These are phyloP conservation scores for Phytophthora cajani DNA, from an alignment of 352 stramenopile genomes.

Conservation along the genomic window DNA sequence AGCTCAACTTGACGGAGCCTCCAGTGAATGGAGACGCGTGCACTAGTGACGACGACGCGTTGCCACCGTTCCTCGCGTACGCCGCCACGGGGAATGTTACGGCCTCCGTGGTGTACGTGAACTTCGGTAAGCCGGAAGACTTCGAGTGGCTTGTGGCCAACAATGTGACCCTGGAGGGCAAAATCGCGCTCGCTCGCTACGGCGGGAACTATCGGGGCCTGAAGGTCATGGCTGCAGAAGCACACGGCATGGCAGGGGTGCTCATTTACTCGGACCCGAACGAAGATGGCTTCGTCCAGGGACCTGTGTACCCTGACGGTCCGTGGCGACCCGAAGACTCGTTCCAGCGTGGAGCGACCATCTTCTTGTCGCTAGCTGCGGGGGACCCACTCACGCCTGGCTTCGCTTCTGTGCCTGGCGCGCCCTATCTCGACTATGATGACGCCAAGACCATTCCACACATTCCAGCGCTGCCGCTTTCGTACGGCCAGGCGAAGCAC, in stretches of 20 bases:
- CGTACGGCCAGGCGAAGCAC: constrained; percentile 74
- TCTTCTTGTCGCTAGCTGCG: constrained; percentile 65
- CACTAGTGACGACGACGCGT: constrained; percentile 48
- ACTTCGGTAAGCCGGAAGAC: constrained; percentile 78
- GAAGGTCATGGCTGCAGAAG: constrained; percentile 73
- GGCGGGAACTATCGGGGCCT: constrained; percentile 57
- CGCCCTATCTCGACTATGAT: constrained; percentile 45
- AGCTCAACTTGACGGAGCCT: constrained; percentile 60
- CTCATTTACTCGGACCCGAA: constrained; percentile 81
- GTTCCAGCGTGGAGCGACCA: constrained; percentile 71
- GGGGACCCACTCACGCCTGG: constrained; percentile 63
- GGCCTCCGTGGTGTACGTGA: constrained; percentile 80
- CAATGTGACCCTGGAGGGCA: constrained; percentile 61
- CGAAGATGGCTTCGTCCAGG: constrained; percentile 69
- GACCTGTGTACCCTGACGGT: constrained; percentile 67
- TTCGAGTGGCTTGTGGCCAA: constrained; percentile 62
- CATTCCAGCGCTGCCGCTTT: constrained; percentile 40
- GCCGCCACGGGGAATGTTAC: constrained; percentile 68
- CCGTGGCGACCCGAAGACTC: constrained; percentile 57
- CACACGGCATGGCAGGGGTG: constrained; percentile 55
- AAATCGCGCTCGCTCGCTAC: constrained; percentile 75
- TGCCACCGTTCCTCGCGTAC: constrained; percentile 85
- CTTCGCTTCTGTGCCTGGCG: constrained; percentile 45
- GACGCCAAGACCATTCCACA: constrained; percentile 60
- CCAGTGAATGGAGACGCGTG: constrained; percentile 63